phyloP scores from a whole-genome alignment of 331 rosid species.

The Malus hybrid region DNA sequence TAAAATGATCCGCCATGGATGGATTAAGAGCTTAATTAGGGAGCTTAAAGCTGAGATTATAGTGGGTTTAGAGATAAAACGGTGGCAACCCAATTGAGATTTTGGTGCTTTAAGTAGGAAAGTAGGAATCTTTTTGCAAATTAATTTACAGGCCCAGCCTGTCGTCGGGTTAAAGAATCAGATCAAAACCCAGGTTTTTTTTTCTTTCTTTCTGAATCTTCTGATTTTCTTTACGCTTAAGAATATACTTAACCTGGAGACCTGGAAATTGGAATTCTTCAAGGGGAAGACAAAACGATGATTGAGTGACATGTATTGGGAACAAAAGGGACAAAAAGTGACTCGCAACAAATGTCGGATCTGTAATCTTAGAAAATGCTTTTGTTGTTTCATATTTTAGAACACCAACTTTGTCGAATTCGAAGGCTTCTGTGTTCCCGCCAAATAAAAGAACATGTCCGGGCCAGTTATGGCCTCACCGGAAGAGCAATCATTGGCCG shows the following conservation, averaged over 20 bases:
- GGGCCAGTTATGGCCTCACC: background rate
- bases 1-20: conserved; percentile 23
- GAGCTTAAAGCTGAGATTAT: background rate
- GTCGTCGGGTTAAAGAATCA: background rate
- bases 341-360: background rate
- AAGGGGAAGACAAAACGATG: background rate
- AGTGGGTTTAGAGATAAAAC: background rate
- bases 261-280: background rate
- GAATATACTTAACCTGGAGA: background rate
- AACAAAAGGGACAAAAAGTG: background rate
- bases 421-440: background rate
- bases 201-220: background rate
- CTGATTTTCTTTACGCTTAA: background rate
- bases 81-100: conserved; percentile 14
- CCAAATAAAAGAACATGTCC: background rate
- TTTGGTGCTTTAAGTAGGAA: background rate
- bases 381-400: background rate
- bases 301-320: background rate
- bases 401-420: background rate
- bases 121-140: background rate
- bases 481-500: background rate
- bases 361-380: background rate
- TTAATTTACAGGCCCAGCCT: background rate
- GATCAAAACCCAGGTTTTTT: background rate
- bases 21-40: background rate